These are phyloP conservation scores for Macaranga tanarius DNA, from an alignment of 441 rosid genomes.

Conservation along the genomic window DNA sequence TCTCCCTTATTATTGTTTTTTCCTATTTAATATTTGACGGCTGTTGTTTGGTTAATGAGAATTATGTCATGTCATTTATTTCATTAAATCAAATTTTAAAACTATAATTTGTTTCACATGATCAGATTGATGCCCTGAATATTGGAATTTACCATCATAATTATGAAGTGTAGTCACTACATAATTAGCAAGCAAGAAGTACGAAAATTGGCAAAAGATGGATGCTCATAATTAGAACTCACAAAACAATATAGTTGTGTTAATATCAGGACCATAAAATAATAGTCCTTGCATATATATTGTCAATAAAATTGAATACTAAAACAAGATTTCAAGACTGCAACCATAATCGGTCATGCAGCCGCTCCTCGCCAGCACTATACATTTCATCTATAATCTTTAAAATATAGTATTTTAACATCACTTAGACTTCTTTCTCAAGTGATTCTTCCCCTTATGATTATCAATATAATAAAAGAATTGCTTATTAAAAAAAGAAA, in stretches of 20 bases:
- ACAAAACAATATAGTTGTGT: too few species aligned
- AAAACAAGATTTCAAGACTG: constrained; percentile 55
- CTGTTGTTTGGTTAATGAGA: constrained; percentile 8
- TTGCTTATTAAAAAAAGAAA: too few species aligned
- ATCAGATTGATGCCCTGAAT: neutral
- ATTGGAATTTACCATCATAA: neutral
- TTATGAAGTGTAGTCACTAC: neutral
- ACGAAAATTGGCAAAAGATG: too few species aligned
- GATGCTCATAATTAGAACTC: too few species aligned
- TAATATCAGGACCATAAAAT: neutral
- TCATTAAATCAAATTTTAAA: constrained; percentile 5
- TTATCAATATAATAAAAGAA: too few species aligned
- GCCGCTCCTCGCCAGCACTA: constrained; percentile 87
- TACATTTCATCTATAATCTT: constrained; percentile 96
- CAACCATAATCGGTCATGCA: constrained; percentile 92
- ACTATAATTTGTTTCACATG: neutral
- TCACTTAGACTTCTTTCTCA: too few species aligned
- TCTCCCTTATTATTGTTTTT: constrained; percentile 7
- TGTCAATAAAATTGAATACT: too few species aligned
- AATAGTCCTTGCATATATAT: neutral
- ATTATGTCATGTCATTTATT: constrained; percentile 5
- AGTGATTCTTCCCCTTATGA: too few species aligned
- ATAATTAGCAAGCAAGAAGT: neutral
- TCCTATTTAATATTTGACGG: neutral
- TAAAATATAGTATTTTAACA: too few species aligned